Conservation (phyloP, 2,329 filamentous ascomycete species). For the Pyrenochaeta sp. region DNA sequence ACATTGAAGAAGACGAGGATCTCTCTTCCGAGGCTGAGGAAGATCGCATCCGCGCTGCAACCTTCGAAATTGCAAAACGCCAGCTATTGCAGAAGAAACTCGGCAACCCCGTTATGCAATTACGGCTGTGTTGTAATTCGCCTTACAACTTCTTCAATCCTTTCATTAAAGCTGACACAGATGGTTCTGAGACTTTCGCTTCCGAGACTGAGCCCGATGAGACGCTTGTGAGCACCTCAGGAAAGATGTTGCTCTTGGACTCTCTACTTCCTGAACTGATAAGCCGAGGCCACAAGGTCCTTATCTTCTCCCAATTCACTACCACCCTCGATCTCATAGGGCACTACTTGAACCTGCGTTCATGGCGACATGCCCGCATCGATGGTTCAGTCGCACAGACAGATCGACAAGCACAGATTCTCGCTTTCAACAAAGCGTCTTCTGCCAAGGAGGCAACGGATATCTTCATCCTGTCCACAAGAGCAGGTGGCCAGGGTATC, state of each 20-base stretch:
- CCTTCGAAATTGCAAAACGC: constrained; percentile 80
- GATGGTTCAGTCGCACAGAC: constrained; percentile 84
- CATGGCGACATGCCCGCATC: constrained; percentile 86
- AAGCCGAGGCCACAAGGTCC: constrained; percentile 79
- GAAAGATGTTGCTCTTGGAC: constrained; percentile 96
- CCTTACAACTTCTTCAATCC: constrained; percentile 98
- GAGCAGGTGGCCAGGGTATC: constrained; percentile 94
- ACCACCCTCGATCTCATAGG: constrained; percentile 91
- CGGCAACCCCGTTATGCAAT: constrained; percentile 91
- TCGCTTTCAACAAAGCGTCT: constrained; percentile 56
- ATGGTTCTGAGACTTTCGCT: constrained; percentile 52
- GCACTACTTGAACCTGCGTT: constrained; percentile 82
- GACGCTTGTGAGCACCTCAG: constrained; percentile 83
- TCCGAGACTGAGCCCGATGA: constrained; percentile 72
- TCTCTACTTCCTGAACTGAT: constrained; percentile 82
- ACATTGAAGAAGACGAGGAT: constrained; percentile 50
- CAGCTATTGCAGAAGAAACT: constrained; percentile 92
- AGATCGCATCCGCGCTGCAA: constrained; percentile 71
- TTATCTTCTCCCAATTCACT: constrained; percentile 97
- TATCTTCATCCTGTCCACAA: constrained; percentile 87
- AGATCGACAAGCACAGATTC: constrained; percentile 59
- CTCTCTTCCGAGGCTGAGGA: constrained; percentile 62
- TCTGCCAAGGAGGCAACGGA: constrained; percentile 54
- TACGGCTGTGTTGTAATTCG: constrained; percentile 89
- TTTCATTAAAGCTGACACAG: constrained; percentile 65